Conservation (phyloP, 164 flowering plant genomes). For the Houttuynia cordata region DNA sequence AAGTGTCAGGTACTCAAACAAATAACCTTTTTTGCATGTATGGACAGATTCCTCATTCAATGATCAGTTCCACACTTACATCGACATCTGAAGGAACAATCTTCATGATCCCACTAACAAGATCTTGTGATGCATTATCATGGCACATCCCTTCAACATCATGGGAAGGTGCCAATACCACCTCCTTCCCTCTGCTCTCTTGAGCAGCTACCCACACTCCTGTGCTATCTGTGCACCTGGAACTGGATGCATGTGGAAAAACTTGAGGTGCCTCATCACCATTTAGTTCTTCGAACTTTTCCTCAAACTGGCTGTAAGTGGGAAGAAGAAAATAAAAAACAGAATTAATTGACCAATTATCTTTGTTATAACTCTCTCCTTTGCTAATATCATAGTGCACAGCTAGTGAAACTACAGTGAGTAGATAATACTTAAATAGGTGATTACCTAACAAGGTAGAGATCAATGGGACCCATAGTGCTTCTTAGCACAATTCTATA, state of each 20-base stretch:
- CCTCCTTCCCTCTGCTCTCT: constrained; percentile 27
- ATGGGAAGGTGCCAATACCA: constrained; percentile 24
- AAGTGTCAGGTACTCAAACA: too few species aligned
- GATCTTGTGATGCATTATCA: constrained; percentile 60
- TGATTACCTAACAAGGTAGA: constrained; percentile 84
- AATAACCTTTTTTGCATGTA: too few species aligned
- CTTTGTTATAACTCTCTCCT: too few species aligned
- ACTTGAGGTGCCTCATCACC: constrained; percentile 38
- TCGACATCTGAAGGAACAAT: constrained; percentile 83
- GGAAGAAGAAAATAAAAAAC: constrained; percentile 1
- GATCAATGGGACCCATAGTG: constrained; percentile 97
- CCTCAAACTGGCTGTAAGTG: constrained; percentile 67
- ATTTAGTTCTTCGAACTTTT: constrained; percentile 72
- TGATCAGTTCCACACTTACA: constrained; percentile 35
- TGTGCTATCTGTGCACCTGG: constrained; percentile 25
- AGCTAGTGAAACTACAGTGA: background rate
- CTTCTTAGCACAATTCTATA: constrained; percentile 89
- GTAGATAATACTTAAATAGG: background rate
- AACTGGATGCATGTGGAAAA: constrained; percentile 29
- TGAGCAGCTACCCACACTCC: constrained; percentile 12
- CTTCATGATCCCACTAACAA: constrained; percentile 81
- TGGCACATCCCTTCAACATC: constrained; percentile 31
- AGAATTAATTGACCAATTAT: background rate
- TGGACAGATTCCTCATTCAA: background rate
- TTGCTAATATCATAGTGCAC: too few species aligned